phyloP scores from a whole-genome alignment of 2,329 filamentous ascomycete species.

The Mycosphaerelloides madeirae region DNA sequence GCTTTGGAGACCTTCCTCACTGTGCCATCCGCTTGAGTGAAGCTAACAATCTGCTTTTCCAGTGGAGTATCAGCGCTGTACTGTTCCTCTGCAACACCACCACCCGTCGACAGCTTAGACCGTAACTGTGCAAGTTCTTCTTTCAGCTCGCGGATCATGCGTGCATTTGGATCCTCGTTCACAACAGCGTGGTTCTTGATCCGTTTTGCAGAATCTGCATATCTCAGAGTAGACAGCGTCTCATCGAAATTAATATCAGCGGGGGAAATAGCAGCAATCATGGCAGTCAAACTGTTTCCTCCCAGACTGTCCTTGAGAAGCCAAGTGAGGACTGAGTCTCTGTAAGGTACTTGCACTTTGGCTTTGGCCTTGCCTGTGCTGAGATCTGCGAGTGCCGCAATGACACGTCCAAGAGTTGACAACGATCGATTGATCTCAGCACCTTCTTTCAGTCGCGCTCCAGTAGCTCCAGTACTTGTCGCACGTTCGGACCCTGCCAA shows the following conservation, averaged over 20 bases:
- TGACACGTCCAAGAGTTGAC: conserved; percentile 93
- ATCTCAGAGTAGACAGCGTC: conserved; percentile 88
- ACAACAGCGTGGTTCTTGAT: conserved; percentile 99
- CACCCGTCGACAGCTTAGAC: conserved; percentile 64
- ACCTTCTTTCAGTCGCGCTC: conserved; percentile 90
- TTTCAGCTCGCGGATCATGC: conserved; percentile 97
- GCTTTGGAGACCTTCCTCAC: conserved; percentile 97
- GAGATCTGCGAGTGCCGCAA: conserved; percentile 87
- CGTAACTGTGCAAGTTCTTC: conserved; percentile 84
- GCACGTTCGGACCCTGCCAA: conserved; percentile 95
- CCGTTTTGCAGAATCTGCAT: conserved; percentile 94
- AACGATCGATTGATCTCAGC: conserved; percentile 97
- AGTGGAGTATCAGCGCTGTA: conserved; percentile 89
- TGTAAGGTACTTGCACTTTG: conserved; percentile 83
- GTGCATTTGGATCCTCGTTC: conserved; percentile 97
- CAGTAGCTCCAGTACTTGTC: conserved; percentile 93
- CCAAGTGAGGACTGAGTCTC: conserved; percentile 96
- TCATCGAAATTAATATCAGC: conserved; percentile 99
- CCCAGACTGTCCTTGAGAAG: conserved; percentile 92
- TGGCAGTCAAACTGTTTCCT: conserved; percentile 98
- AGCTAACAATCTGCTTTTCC: conserved; percentile 94
- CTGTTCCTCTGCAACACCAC: conserved; percentile 60
- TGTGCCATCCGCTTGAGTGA: conserved; percentile 76
- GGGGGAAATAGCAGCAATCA: conserved; percentile 98
- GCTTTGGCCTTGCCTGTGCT: conserved; percentile 81